phyloP scores from a whole-genome alignment of 2,329 filamentous ascomycete species.

The Didymella keratinophila region DNA sequence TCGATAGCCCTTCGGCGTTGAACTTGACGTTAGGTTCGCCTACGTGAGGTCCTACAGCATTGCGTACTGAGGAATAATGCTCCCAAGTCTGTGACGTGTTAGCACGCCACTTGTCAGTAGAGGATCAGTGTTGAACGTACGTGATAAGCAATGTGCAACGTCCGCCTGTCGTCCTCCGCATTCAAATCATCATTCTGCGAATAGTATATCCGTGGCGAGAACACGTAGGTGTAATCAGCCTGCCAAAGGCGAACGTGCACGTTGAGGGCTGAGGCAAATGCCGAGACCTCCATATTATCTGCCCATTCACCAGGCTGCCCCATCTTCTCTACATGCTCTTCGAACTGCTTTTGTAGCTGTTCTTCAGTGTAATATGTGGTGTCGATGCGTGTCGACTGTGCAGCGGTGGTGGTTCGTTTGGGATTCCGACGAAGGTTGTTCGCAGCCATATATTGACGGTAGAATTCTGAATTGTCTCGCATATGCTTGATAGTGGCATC shows the following conservation, averaged over 20 bases:
- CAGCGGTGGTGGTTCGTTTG: constrained; percentile 63
- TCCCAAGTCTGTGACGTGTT: constrained; percentile 62
- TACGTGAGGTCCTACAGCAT: constrained; percentile 65
- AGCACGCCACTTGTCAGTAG: constrained; percentile 21
- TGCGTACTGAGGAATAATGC: constrained; percentile 72
- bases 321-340: constrained; percentile 66
- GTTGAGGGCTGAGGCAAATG: constrained; percentile 68
- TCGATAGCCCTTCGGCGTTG: constrained; percentile 39
- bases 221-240: constrained; percentile 60
- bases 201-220: constrained; percentile 53
- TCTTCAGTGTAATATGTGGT: constrained; percentile 59
- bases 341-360: constrained; percentile 62
- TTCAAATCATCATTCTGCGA: constrained; percentile 37
- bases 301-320: constrained; percentile 68
- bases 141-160: constrained; percentile 69
- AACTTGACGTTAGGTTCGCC: constrained; percentile 61
- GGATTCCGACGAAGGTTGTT: constrained; percentile 62
- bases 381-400: constrained; percentile 54
- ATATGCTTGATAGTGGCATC: constrained; percentile 68
- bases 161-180: constrained; percentile 44
- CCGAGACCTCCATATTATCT: constrained; percentile 72
- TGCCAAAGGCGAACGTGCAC: constrained; percentile 70
- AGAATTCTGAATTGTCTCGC: constrained; percentile 66
- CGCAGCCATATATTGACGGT: constrained; percentile 69
- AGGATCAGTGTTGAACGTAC: constrained; percentile 54